These are phyloP conservation scores for Cercophora sp. DNA, from an alignment of 495 filamentous ascomycete genomes.

Conservation along the genomic window DNA sequence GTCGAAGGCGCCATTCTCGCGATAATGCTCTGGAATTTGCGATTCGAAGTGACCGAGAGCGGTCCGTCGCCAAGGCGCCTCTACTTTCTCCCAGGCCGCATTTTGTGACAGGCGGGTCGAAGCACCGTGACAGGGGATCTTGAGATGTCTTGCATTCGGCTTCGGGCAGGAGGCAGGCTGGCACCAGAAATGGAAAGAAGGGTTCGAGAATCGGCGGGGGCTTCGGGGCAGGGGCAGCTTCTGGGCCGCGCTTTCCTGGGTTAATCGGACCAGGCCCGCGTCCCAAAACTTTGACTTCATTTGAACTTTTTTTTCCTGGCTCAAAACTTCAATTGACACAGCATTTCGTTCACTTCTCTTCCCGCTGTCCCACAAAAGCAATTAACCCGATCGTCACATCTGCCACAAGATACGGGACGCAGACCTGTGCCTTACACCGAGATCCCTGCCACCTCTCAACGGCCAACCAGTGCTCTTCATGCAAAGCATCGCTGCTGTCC, in stretches of 20 bases:
- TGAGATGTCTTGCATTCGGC: slow-evolving; percentile 10
- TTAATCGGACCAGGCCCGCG: too few relatives aligned
- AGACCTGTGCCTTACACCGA: background rate
- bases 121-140: slow-evolving; percentile 8
- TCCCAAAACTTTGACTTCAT: too few relatives aligned
- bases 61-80: too few relatives aligned
- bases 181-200: background rate
- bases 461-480: too few relatives aligned
- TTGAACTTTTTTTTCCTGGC: too few relatives aligned
- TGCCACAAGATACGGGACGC: background rate
- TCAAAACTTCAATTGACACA: background rate
- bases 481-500: slow-evolving; percentile 6
- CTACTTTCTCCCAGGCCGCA: too few relatives aligned
- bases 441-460: too few relatives aligned
- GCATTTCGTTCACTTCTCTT: background rate
- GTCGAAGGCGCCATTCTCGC: too few relatives aligned
- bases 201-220: background rate
- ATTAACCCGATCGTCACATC: background rate
- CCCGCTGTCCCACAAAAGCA: background rate
- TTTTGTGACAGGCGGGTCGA: slow-evolving; percentile 9
- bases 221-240: background rate
- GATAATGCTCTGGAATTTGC: too few relatives aligned
- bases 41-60: too few relatives aligned
- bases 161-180: background rate
- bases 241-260: background rate